phyloP scores from a whole-genome alignment of 768 basidiomycete genomes.

The Melanogaster broomeanus region DNA sequence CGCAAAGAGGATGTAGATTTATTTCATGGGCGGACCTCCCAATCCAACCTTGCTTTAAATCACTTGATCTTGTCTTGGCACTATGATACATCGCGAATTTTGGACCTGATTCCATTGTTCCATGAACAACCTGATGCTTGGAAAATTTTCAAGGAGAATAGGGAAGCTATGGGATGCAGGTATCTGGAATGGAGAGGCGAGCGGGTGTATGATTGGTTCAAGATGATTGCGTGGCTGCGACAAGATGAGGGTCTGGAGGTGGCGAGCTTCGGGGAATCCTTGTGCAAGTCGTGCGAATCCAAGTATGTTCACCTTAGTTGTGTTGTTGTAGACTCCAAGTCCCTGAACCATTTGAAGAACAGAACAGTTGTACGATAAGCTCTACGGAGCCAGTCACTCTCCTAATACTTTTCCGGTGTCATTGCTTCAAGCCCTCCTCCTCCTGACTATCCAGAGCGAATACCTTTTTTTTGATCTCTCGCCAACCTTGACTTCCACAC shows the following conservation, averaged over 20 bases:
- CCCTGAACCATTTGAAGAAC: neutral
- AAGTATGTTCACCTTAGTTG: neutral
- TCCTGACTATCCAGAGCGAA: neutral
- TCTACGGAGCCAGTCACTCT: neutral
- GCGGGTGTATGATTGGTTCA: neutral
- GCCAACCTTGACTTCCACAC: too few relatives aligned
- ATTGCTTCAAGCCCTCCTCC: neutral
- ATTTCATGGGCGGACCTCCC: neutral
- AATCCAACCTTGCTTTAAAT: neutral
- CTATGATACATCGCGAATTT: neutral
- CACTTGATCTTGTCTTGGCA: neutral
- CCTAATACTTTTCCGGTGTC: neutral
- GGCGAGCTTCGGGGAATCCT: neutral
- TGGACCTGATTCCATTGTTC: neutral
- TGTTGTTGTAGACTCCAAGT: neutral
- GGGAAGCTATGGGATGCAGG: neutral
- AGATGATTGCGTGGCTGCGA: neutral
- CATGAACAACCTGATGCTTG: neutral
- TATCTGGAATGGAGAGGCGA: too few relatives aligned
- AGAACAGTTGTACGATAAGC: neutral
- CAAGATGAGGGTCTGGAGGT: neutral
- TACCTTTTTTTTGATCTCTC: too few relatives aligned
- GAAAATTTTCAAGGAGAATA: neutral
- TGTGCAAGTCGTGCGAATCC: neutral
- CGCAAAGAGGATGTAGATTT: neutral